Conservation (phyloP, 2,329 filamentous ascomycete species). For the Polychaeton citri region DNA sequence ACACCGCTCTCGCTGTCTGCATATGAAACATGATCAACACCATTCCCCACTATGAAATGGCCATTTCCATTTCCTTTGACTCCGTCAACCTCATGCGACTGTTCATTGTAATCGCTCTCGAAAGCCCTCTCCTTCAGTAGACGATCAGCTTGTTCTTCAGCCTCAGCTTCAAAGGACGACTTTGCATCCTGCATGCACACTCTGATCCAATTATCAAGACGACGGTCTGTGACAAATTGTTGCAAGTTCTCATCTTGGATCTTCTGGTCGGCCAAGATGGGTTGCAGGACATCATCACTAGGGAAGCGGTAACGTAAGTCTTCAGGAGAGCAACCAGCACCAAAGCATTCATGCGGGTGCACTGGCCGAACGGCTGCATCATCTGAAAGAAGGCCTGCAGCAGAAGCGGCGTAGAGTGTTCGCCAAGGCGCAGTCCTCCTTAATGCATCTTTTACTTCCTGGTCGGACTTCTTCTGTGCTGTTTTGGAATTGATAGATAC, state of each 20-base stretch:
- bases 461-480: constrained; percentile 43
- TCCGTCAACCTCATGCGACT: neutral
- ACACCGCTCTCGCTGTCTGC: constrained; percentile 6
- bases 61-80: constrained; percentile 3
- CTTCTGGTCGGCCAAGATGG: constrained; percentile 57
- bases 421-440: constrained; percentile 20
- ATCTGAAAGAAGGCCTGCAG: constrained; percentile 7
- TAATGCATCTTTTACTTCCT: constrained; percentile 49
- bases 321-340: constrained; percentile 44
- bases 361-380: constrained; percentile 9
- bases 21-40: constrained; percentile 3
- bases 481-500: constrained; percentile 62
- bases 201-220: constrained; percentile 56
- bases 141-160: constrained; percentile 15
- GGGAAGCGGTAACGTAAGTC: constrained; percentile 41
- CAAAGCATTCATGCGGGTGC: constrained; percentile 27
- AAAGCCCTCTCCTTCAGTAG: constrained; percentile 9
- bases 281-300: constrained; percentile 44
- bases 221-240: constrained; percentile 51
- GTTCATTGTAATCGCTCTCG: constrained; percentile 1
- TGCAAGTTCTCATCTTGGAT: constrained; percentile 56
- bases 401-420: constrained; percentile 31
- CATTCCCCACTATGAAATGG: constrained; percentile 4
- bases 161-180: constrained; percentile 22
- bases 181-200: constrained; percentile 27